A percentile compares a stretch with the other conserved stretches of the same genome.
phyloP scores from a whole-genome alignment of 768 basidiomycete genomes.

The Trametes villosa region DNA sequence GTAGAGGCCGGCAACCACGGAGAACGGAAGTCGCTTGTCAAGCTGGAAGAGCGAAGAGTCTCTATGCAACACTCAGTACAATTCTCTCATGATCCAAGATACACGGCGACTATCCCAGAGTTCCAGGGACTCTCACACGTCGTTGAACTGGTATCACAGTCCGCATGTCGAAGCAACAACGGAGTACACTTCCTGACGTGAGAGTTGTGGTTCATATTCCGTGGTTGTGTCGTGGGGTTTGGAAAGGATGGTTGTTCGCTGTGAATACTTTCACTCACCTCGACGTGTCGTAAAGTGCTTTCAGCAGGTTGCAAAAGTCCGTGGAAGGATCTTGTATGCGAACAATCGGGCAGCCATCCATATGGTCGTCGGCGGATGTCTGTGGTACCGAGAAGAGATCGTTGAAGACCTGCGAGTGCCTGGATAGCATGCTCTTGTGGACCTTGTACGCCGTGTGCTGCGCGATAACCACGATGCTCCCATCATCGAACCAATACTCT shows the following conservation, averaged over 20 bases:
- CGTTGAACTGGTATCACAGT: too few species aligned
- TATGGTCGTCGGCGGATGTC: conserved; percentile 1
- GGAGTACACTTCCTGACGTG: too few species aligned
- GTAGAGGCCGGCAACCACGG: conserved; percentile 7
- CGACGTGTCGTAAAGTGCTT: neutral
- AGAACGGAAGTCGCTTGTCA: conserved; percentile 1
- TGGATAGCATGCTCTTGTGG: conserved; percentile 19
- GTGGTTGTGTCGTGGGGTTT: neutral
- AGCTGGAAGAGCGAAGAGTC: neutral
- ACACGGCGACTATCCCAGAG: too few species aligned
- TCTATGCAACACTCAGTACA: too few species aligned
- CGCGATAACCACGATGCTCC: conserved; percentile 66
- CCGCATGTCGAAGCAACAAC: too few species aligned
- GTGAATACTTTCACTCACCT: neutral
- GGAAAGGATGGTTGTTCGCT: neutral
- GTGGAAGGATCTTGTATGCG: conserved; percentile 6
- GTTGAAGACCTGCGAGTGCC: conserved; percentile 22
- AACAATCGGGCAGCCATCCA: conserved; percentile 18
- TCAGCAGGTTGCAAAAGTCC: conserved; percentile 14
- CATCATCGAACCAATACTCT: conserved; percentile 64
- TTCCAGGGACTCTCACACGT: too few species aligned
- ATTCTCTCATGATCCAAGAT: too few species aligned
- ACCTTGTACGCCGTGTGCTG: conserved; percentile 15
- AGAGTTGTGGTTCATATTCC: too few species aligned
- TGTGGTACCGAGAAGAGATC: conserved; percentile 18